phyloP scores from a whole-genome alignment of 352 stramenopile genomes.

The Phytophthora pseudosyringae region DNA sequence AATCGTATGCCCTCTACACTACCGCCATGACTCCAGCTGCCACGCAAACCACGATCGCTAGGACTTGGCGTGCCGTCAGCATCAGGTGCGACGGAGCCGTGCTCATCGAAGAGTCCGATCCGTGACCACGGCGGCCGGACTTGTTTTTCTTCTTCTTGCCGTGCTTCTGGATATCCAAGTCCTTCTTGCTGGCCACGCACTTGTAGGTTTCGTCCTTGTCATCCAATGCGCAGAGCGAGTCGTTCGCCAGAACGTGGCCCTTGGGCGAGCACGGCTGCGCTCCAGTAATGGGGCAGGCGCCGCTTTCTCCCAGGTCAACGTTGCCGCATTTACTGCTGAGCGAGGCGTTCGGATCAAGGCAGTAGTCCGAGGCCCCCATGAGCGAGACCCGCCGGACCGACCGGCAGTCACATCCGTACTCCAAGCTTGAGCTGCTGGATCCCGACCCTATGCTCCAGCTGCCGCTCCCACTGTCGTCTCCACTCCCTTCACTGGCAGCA shows the following conservation, averaged over 20 bases:
- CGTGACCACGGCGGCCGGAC: constrained; percentile 11
- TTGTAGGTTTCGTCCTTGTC: constrained; percentile 75
- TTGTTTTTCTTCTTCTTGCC: constrained; percentile 53
- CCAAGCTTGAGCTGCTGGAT: constrained; percentile 36
- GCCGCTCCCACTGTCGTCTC: constrained; percentile 25
- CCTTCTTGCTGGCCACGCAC: constrained; percentile 69
- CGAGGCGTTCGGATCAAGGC: constrained; percentile 44
- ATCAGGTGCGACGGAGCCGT: constrained; percentile 2
- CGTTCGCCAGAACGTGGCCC: constrained; percentile 63
- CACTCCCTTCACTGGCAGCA: constrained; percentile 20
- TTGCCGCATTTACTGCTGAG: constrained; percentile 78
- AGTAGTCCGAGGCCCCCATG: constrained; percentile 79
- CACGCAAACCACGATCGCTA: constrained; percentile 31
- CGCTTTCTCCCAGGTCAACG: constrained; percentile 48
- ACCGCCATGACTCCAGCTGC: constrained; percentile 29
- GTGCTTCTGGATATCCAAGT: constrained; percentile 69
- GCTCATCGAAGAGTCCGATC: constrained; percentile 25
- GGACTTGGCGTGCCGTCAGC: constrained; percentile 27
- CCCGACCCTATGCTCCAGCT: constrained; percentile 31
- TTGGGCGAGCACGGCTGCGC: constrained; percentile 64
- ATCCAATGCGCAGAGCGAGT: constrained; percentile 67
- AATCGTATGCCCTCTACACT: constrained; percentile 20
- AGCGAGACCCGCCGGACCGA: constrained; percentile 61
- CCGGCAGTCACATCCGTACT: constrained; percentile 56
- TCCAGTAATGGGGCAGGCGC: constrained; percentile 58